These are phyloP conservation scores for Ophiosphaerella korrae DNA, from an alignment of 2,329 filamentous ascomycete genomes.

Conservation along the genomic window DNA sequence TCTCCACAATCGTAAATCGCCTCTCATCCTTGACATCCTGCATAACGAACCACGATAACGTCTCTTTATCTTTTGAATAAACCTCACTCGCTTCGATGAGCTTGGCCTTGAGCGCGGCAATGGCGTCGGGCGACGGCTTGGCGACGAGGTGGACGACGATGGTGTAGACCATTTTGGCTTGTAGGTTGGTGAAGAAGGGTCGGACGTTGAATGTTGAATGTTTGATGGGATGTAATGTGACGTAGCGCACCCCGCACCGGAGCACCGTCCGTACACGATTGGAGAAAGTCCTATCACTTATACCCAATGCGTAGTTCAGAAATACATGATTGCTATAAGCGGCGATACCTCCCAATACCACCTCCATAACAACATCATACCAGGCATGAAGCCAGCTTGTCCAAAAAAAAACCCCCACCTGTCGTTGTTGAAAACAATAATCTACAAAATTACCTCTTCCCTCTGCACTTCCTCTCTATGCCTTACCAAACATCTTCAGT, in stretches of 20 bases:
- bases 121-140: constrained; percentile 67
- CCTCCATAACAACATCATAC: no score
- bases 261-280: no score
- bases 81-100: constrained; percentile 75
- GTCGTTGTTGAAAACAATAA: no score
- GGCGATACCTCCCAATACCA: not conserved
- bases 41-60: constrained; percentile 72
- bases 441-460: no score
- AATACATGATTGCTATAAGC: no score
- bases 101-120: constrained; percentile 72
- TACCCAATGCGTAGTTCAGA: no score
- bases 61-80: constrained; percentile 75
- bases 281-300: no score
- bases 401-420: no score
- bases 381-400: no score
- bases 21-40: constrained; percentile 71
- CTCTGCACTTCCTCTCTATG: constrained; percentile 27
- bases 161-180: constrained; percentile 66
- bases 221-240: no score
- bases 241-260: no score
- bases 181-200: not conserved
- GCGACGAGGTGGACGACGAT: constrained; percentile 73
- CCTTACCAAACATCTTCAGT: constrained; percentile 60
- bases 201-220: not conserved
- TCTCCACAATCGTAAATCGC: constrained; percentile 76